These are phyloP conservation scores for Balansia obtecta DNA, from an alignment of 2,329 filamentous ascomycete genomes.

Conservation along the genomic window DNA sequence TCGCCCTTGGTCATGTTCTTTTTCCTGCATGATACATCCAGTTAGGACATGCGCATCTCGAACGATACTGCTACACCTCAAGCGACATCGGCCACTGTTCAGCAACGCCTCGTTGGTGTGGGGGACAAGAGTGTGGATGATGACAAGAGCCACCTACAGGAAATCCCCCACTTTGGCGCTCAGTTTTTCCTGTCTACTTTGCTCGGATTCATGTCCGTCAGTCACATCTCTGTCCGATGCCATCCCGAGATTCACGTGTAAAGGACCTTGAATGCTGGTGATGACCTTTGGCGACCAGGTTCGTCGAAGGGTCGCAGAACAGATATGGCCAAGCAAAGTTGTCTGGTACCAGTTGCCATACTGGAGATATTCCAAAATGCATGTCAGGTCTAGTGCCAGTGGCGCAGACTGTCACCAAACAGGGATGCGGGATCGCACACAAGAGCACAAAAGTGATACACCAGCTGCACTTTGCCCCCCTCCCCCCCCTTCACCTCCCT, in stretches of 20 bases:
- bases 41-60: neutral
- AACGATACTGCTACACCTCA: neutral
- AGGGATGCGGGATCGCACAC: neutral
- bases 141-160: constrained; percentile 17
- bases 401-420: neutral
- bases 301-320: neutral
- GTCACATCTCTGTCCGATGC: neutral
- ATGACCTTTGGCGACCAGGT: neutral
- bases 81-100: too few species aligned
- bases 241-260: neutral
- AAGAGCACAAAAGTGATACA: too few species aligned
- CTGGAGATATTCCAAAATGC: neutral
- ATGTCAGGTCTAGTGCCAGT: neutral
- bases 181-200: constrained; percentile 13
- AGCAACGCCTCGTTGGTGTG: neutral
- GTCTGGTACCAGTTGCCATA: neutral
- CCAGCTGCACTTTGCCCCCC: too few species aligned
- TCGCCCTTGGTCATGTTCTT: constrained; percentile 23
- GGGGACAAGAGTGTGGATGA: neutral
- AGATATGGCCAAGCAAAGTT: neutral
- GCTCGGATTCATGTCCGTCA: neutral
- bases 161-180: constrained; percentile 21
- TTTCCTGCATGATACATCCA: constrained; percentile 11
- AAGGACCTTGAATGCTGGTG: neutral
- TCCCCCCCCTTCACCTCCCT: too few species aligned